Percentiles rank a stretch among this genome's conserved stretches.
Conservation (phyloP, 805 yeast species). For the Zygosaccharomyces siamensis region DNA sequence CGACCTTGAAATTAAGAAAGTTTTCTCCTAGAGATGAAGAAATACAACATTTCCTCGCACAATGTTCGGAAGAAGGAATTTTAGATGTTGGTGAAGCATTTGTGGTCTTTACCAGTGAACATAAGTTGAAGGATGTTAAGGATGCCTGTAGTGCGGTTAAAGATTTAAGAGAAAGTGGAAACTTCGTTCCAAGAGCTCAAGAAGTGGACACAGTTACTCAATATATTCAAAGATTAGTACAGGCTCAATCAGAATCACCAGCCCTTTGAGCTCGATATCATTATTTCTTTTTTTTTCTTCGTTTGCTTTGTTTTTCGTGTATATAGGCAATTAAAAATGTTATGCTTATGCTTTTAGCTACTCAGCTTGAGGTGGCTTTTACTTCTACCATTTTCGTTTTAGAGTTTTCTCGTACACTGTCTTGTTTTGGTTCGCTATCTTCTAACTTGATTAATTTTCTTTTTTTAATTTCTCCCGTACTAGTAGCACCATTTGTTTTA, state of each 20-base stretch:
- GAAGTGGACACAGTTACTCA: slow-evolving; percentile 36
- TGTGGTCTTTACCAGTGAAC: slow-evolving; percentile 44
- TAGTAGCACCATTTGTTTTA: slow-evolving; percentile 61
- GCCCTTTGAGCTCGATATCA: slow-evolving; percentile 1
- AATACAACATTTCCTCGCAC: slow-evolving; percentile 32
- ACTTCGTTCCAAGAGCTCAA: slow-evolving; percentile 31
- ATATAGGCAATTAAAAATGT: not conserved
- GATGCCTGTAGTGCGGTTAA: slow-evolving; percentile 41
- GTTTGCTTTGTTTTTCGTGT: not conserved
- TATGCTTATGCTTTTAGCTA: not conserved
- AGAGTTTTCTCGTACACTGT: slow-evolving; percentile 5
- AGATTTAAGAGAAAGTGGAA: slow-evolving; percentile 43
- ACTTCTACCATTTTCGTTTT: slow-evolving; percentile 7
- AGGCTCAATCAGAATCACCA: slow-evolving; percentile 15
- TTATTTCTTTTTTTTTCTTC: not conserved
- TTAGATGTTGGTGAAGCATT: slow-evolving; percentile 42
- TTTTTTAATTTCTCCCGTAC: slow-evolving; percentile 24
- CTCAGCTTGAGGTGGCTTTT: slow-evolving; percentile 4
- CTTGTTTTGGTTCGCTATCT: slow-evolving; percentile 9
- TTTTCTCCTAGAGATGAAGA: slow-evolving; percentile 47
- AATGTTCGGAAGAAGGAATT: slow-evolving; percentile 27
- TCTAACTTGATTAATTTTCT: slow-evolving; percentile 13
- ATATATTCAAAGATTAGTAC: slow-evolving; percentile 28
- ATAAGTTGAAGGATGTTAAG: slow-evolving; percentile 37
- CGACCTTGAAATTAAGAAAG: slow-evolving; percentile 59